Evolutionary conservation across 2,329 filamentous ascomycete species (phyloP).

Genomic region (Lasiodiplodia citricola): DNA sequence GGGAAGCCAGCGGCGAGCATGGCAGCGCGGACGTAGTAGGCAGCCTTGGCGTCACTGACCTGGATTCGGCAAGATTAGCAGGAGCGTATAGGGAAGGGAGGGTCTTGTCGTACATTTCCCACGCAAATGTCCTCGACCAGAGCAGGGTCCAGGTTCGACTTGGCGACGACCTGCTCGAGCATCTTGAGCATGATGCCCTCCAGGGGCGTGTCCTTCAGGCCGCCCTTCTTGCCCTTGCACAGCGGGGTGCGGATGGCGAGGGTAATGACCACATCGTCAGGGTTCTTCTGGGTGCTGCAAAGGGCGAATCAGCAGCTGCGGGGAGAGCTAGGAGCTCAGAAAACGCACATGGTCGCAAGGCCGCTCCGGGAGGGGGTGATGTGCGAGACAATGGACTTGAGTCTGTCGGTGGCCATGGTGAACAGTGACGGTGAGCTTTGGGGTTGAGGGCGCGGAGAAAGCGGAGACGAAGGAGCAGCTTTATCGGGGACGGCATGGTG

Average conservation of each 20-base stretch:
- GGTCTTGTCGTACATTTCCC: constrained; percentile 72
- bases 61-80: constrained; percentile 37
- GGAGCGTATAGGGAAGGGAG: not conserved
- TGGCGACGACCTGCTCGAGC: constrained; percentile 68
- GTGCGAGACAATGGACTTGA: constrained; percentile 87
- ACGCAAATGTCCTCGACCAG: constrained; percentile 89
- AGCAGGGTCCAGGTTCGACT: constrained; percentile 77
- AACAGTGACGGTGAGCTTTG: not conserved
- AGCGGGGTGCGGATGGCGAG: constrained; percentile 88
- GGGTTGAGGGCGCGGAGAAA: not conserved
- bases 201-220: constrained; percentile 90
- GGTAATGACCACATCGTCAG: constrained; percentile 96
- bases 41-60: constrained; percentile 83
- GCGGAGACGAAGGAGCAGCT: constrained; percentile 24
- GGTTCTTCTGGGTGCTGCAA: constrained; percentile 82
- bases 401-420: constrained; percentile 79
- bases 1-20: constrained; percentile 91
- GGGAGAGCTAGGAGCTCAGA: constrained; percentile 27
- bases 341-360: constrained; percentile 76
- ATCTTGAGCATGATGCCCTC: constrained; percentile 86
- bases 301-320: constrained; percentile 13
- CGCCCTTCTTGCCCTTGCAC: constrained; percentile 86
- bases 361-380: constrained; percentile 74
- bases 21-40: constrained; percentile 90
- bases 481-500: constrained; percentile 10